Evolutionary conservation across 106 monocot species (phyloP), one percentile per base, ranked within the genome.

Genomic region (Allium fistulosum): DNA sequence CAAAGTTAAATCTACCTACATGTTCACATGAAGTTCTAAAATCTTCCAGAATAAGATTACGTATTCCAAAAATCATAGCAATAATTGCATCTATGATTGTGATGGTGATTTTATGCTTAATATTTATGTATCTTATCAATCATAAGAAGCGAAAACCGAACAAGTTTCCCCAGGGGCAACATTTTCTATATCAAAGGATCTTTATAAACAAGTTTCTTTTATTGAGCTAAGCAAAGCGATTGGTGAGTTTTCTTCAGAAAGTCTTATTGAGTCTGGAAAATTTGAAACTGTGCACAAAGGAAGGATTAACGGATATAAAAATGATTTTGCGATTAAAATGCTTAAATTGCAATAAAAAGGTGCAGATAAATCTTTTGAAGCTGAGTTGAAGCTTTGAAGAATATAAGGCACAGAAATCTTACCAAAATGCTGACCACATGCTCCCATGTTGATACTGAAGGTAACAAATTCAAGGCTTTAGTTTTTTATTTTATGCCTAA

Each of bases 401-500:
- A 60, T 50, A 60, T 60, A 9, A 8, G 58, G 4, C 70, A 71
- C 46, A 58, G 58, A 22, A 71, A 59, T 63, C 79, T 86, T 13
- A 26, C 76, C 11, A 79, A 71, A 60, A 67, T 86, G 7, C 26
- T 77, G 15, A 82, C 82, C 26, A 50, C 51, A 6, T 80, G 84
- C 22, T 80, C 77, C 11, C 64, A 65, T n/a, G 53, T 68, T 12
- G 77, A 84, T 65, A 59, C 51, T 65, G 53, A 46, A 10, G 81
- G 81, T 2, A 68, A 81, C 63, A 74, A 75, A 0, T 85, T 82
- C 74, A 81, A 65, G 67, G 78, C 79, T 56, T 57, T 86, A 6
- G 56, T 86, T 6, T 74, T 80, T 11, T 67, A 76, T 59, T 79
- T 72, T 73, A 73, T 86, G 76, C 74, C 82, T 11, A 82, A 80